phyloP scores from a whole-genome alignment of 106 monocot genomes.

The Allium fistulosum region DNA sequence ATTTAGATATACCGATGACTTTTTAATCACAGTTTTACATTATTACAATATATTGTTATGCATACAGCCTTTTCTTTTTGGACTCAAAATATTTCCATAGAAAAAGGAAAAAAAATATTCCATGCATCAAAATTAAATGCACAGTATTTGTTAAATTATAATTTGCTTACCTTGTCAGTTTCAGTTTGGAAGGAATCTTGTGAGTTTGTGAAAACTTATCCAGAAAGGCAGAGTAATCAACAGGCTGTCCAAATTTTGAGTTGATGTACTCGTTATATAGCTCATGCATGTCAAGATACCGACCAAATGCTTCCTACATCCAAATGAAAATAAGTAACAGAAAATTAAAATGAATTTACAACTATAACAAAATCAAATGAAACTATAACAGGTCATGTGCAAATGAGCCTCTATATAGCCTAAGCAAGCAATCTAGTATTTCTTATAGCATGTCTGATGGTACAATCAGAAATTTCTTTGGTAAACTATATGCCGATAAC shows the following conservation, averaged over 20 bases:
- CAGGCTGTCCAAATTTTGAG: constrained; percentile 81
- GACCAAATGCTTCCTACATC: constrained; percentile 84
- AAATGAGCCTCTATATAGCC: background rate
- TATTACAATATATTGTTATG: too few species aligned
- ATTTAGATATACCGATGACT: too few species aligned
- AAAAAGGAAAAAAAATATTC: background rate
- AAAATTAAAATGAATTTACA: background rate
- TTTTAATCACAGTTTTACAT: too few species aligned
- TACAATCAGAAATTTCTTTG: background rate
- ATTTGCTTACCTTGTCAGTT: constrained; percentile 53
- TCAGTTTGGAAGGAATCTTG: constrained; percentile 54
- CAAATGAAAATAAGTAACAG: background rate
- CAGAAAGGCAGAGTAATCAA: constrained; percentile 76
- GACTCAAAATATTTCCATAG: background rate
- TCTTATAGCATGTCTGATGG: background rate
- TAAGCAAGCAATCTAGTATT: background rate
- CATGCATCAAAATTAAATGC: background rate
- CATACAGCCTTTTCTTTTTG: too few species aligned
- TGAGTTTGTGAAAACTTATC: constrained; percentile 62
- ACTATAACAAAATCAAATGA: too few species aligned
- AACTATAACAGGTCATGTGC: too few species aligned
- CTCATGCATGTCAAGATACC: constrained; percentile 93
- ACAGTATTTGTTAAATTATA: too few species aligned
- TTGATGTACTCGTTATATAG: constrained; percentile 87
- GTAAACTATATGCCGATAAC: background rate